A percentile compares a stretch with the other conserved stretches of the same genome.
phyloP scores from a whole-genome alignment of 2,329 filamentous ascomycete genomes.

The Berkeleyomyces basicola region DNA sequence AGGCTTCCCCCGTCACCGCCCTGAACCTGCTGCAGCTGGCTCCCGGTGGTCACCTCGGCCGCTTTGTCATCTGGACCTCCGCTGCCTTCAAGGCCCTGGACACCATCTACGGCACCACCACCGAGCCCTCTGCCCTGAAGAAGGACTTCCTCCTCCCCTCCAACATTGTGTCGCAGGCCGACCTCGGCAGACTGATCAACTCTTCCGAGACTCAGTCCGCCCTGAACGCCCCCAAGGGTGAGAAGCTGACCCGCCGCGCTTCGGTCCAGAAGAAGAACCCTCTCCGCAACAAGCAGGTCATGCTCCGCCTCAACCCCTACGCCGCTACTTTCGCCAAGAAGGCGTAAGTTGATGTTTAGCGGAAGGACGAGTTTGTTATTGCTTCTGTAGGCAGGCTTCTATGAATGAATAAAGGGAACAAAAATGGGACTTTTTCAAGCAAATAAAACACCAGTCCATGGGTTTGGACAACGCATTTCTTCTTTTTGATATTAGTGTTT shows the following conservation, averaged over 20 bases:
- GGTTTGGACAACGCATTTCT: slow-evolving; percentile 15
- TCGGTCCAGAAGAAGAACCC: slow-evolving; percentile 99
- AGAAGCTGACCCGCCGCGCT: slow-evolving; percentile 74
- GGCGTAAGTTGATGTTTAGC: slow-evolving; percentile 12
- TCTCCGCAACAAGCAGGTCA: slow-evolving; percentile 94
- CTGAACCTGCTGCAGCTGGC: slow-evolving; percentile 99
- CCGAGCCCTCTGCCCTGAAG: slow-evolving; percentile 79
- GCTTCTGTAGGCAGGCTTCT: slow-evolving; percentile 11
- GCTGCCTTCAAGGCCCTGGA: slow-evolving; percentile 92
- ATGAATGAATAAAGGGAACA: slow-evolving; percentile 14
- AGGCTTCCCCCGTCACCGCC: slow-evolving; percentile 84
- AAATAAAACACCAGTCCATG: slow-evolving; percentile 9
- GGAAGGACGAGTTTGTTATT: slow-evolving; percentile 9
- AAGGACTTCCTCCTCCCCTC: slow-evolving; percentile 96
- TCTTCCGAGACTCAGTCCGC: slow-evolving; percentile 95
- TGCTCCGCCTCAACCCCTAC: slow-evolving; percentile 98
- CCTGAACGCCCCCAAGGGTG: slow-evolving; percentile 79
- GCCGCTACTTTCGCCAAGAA: slow-evolving; percentile 73
- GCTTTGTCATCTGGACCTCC: slow-evolving; percentile 98
- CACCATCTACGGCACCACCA: slow-evolving; percentile 90
- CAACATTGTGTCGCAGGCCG: slow-evolving; percentile 83
- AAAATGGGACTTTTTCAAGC: slow-evolving; percentile 14
- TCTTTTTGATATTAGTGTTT: slow-evolving; percentile 11
- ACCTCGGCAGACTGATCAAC: slow-evolving; percentile 97
- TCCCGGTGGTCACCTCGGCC: slow-evolving; percentile 94